Evolutionary conservation across 495 filamentous ascomycete genomes (phyloP).

Genomic region (Tetracladium setigerum): DNA sequence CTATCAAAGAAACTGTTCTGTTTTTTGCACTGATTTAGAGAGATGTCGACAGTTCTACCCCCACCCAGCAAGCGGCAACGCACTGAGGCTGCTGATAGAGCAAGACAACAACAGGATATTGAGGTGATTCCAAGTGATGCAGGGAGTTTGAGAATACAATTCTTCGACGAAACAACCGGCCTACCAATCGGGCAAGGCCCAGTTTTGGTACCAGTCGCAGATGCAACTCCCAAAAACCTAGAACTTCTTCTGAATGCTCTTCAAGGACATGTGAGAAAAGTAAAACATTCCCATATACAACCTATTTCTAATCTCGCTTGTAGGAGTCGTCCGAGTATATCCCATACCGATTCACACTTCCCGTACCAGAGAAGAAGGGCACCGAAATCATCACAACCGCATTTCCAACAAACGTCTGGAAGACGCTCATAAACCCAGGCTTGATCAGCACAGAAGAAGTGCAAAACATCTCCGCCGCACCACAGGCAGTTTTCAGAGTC

Average conservation of each 20-base stretch:
- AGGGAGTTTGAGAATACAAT: constrained; percentile 77
- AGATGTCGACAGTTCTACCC: constrained; percentile 82
- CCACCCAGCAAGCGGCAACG: constrained; percentile 89
- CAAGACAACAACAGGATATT: constrained; percentile 69
- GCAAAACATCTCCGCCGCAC: constrained; percentile 60
- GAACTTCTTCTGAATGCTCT: constrained; percentile 87
- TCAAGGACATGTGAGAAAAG: constrained; percentile 51
- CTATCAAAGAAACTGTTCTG: too few species aligned
- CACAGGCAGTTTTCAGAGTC: constrained; percentile 91
- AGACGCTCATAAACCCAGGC: constrained; percentile 54
- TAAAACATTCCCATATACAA: constrained; percentile 44
- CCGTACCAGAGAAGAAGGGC: constrained; percentile 17
- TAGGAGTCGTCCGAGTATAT: constrained; percentile 25
- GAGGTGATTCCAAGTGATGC: constrained; percentile 58
- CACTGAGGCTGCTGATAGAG: constrained; percentile 63
- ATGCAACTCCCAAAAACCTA: constrained; percentile 84
- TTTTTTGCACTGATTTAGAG: too few species aligned
- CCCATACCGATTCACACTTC: constrained; percentile 23
- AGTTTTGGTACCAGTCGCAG: constrained; percentile 74
- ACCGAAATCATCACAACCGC: constrained; percentile 16
- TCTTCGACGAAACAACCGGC: constrained; percentile 77
- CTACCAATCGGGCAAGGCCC: constrained; percentile 50
- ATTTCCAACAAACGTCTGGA: constrained; percentile 66
- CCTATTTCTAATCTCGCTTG: constrained; percentile 12
- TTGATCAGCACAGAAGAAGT: constrained; percentile 64